Base-by-base conservation (phyloP, 495 filamentous ascomycete species). In the Apodospora peruviana region DNA sequence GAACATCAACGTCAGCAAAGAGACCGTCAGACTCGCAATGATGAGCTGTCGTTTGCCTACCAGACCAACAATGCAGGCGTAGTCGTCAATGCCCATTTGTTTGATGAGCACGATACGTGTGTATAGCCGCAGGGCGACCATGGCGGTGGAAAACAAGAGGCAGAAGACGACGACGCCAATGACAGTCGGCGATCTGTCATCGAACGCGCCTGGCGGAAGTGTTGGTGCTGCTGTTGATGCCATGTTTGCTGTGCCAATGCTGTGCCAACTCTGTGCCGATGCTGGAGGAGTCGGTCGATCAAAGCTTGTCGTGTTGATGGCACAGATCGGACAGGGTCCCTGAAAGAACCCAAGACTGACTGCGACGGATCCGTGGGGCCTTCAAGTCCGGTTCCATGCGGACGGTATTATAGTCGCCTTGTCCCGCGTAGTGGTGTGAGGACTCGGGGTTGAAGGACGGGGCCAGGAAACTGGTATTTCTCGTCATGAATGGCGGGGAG, bases 81-180 rank as follows among this genome's bases (percentile, higher is more conserved):
- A 65, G 27, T 65, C 62, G 35, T 65, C 59, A 2, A 53, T 36
- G 0, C 62, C 62, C 2, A 62, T 19, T 43, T 53, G 47, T 23
- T 62, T 50, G 32, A 62, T 54, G 32, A 65, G 34, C 5, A 42
- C 18, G 4, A 21, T 48, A 1, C 62, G 59, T 0, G 59, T 56
- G 47, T 47, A 65, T 4, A 65, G 7, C 5, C 62, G 54, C 40
- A 57, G 10, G 21, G 42, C 54, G 10, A 63, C 60, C 49, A 60
- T 47, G 5, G 16, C 1, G 4, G 60, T 60, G 11, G 60, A 36
- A 32, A 56, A 51, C 8, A 45, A 1, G 20, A 58, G 48, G 7
- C 47, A 51, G 7, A 58, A 56, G 8, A 40, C 21, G 2, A 58
- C 55, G 0, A 47, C 45, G 2, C 54, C 57, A 25, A 60, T 54